Conservation (phyloP, 768 basidiomycete genomes). For the Suillus plorans region DNA sequence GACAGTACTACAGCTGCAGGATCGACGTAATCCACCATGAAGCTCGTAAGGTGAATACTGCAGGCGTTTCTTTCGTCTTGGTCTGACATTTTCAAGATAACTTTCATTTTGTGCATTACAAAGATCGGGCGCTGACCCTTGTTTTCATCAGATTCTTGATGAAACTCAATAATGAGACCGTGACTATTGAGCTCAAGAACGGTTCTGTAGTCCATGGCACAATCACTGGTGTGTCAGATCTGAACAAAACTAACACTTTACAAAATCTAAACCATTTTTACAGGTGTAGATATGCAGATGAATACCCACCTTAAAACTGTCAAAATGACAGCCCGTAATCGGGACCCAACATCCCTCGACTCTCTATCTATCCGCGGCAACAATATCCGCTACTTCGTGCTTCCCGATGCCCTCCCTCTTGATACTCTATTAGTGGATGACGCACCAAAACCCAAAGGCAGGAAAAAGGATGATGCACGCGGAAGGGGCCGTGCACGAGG, state of each 20-base stretch:
- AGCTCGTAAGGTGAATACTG: slow-evolving; percentile 73
- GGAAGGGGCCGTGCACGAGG: slow-evolving; percentile 59
- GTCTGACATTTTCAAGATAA: slow-evolving; percentile 6
- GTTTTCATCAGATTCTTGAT: slow-evolving; percentile 79
- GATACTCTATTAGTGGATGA: slow-evolving; percentile 98
- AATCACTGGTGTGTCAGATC: slow-evolving; percentile 74
- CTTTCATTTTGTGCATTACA: slow-evolving; percentile 6
- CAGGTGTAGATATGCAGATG: slow-evolving; percentile 99
- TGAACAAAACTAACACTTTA: not conserved
- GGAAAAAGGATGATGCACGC: slow-evolving; percentile 83
- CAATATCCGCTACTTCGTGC: slow-evolving; percentile 93
- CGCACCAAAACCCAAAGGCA: slow-evolving; percentile 91
- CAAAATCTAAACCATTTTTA: slow-evolving; percentile 8
- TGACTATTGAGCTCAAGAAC: slow-evolving; percentile 97
- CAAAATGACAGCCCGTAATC: slow-evolving; percentile 92
- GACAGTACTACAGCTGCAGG: not conserved
- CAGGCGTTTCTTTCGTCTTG: slow-evolving; percentile 7
- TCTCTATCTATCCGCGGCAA: slow-evolving; percentile 93
- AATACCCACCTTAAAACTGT: slow-evolving; percentile 98
- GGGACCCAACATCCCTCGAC: slow-evolving; percentile 85
- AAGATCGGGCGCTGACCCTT: slow-evolving; percentile 21
- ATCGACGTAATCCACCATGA: slow-evolving; percentile 50
- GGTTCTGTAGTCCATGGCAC: slow-evolving; percentile 94
- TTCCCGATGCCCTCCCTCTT: slow-evolving; percentile 95
- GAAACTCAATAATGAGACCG: slow-evolving; percentile 99